Evolutionary conservation across 129 eudicot species (phyloP).

Genomic region (Cynara cardunculus): DNA sequence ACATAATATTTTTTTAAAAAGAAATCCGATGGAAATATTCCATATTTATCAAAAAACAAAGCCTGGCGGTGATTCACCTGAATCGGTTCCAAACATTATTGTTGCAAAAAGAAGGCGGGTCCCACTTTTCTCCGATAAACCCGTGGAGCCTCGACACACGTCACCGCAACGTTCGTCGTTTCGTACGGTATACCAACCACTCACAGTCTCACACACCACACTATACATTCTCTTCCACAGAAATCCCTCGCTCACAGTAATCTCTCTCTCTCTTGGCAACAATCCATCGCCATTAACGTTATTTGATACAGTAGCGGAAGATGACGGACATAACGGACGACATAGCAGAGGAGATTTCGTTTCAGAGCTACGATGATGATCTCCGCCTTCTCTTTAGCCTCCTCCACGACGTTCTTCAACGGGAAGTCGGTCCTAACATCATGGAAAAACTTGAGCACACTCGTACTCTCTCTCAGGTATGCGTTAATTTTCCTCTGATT

Average conservation of each 20-base stretch:
- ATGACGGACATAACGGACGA: slow-evolving; percentile 95
- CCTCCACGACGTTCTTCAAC: slow-evolving; percentile 78
- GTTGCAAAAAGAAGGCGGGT: slow-evolving; percentile 1
- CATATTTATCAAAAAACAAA: not conserved
- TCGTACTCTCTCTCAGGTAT: slow-evolving; percentile 84
- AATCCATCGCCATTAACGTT: slow-evolving; percentile 1
- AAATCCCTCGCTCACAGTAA: not conserved
- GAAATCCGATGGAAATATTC: not conserved
- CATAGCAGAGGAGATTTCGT: slow-evolving; percentile 97
- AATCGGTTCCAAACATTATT: not conserved
- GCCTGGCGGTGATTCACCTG: slow-evolving; percentile 9
- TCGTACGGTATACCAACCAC: slow-evolving; percentile 28
- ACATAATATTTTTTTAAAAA: too few species aligned
- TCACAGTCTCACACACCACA: not conserved
- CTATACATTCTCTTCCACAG: slow-evolving; percentile 9
- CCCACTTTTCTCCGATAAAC: slow-evolving; percentile 26
- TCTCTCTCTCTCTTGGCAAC: slow-evolving; percentile 5
- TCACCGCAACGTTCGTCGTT: slow-evolving; percentile 27
- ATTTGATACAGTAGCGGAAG: not conserved
- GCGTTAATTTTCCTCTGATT: not conserved
- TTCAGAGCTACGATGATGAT: slow-evolving; percentile 85
- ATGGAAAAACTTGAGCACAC: slow-evolving; percentile 67
- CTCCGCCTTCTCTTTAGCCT: slow-evolving; percentile 70
- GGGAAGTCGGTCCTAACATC: slow-evolving; percentile 65
- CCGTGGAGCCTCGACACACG: slow-evolving; percentile 39